Evolutionary conservation across 2,329 filamentous ascomycete genomes (phyloP), one percentile per base, ranked within the genome.

Genomic region (Harringtonia aguacate): DNA sequence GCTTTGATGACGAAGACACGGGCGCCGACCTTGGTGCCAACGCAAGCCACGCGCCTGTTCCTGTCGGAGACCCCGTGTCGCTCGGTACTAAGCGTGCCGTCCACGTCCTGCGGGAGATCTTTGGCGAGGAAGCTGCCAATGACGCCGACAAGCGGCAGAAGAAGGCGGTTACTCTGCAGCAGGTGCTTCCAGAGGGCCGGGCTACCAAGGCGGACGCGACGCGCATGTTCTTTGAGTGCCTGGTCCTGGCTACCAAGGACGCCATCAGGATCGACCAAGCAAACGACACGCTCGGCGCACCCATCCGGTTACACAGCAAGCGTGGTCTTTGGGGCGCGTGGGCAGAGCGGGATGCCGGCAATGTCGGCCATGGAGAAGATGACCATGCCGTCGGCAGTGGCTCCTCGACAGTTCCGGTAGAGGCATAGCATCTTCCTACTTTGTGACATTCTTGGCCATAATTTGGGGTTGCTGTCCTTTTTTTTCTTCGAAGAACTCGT

Each of bases 171-270:
- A 72, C 94, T 4, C 95, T 98, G 71, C 90, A 95, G 56, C 84
- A 94, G 46, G 73, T 98, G 39, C 74, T 95, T 29, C 92, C 92
- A 0, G 86, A 94, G 63, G 67, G 73, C 51, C 77, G 75, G 48
- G 90, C 90, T 1, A 87, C 76, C 52, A 86, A 86, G 62, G 84
- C 84, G 9, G 92, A 97, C 56, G 92, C 92, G 1, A 98, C 92
- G 36, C 95, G 95, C 73, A 95, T 98, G 88, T 98, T 98, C 69
- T 98, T 98, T 56, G 92, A 98, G 66, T 83, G 92, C 44, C 72
- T 98, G 21, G 92, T 98, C 4, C 73, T 98, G 38, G 92, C 90
- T 6, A 98, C 92, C 35, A 98, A 98, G 67, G 92, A 98, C 60
- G 92, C 92, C 24, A 85, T 98, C 66, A 95, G 95, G 65, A 87